Evolutionary conservation across 2,329 filamentous ascomycete genomes (phyloP), one percentile per base, ranked within the genome.

Genomic region (Nemania serpens): DNA sequence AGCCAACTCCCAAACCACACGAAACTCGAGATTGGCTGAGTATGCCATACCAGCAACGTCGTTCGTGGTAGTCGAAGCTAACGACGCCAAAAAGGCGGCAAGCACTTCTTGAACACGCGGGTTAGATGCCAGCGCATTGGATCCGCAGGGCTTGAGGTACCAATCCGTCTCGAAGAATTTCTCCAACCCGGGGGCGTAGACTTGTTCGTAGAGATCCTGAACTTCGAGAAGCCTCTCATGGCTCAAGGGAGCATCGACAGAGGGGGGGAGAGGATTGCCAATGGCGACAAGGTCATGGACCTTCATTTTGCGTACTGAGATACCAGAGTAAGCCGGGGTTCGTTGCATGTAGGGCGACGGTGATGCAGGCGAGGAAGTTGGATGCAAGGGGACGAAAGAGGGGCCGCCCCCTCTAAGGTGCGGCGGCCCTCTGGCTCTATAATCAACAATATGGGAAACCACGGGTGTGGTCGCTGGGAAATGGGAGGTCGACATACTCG

Each of bases 121-220:
- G 71, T 90, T 80, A 51, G 78, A 75, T 57, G 78, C 78, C 58
- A 86, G 76, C n/a, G 79, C 74, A 60, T 78, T 75, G 13, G 74
- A 62, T 39, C 80, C 81, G 48, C 73, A 73, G 49, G 78, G 75
- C 56, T 76, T 76, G 37, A 80, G 85, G 77, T 91, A 97, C 93
- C 93, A 98, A 29, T 82, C 83, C 6, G 91, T 91, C 74, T 97
- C 93, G 64, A 96, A 84, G 64, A 95, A 88, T 51, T 84, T 84
- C 74, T 91, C 88, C 48, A 95, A 84, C 7, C 87, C 89, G 1
- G 84, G 84, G 3, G 88, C 89, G 74, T 95, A 96, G 65, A 92
- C 88, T 66, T 89, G 88, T 68, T 85, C 84, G 75, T 91, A 96
- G 15, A 94, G 75, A 63, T 84, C 84, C 65, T 86, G 87, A 60